phyloP scores from a whole-genome alignment of 2,329 filamentous ascomycete genomes.

The Thelonectria discophora region DNA sequence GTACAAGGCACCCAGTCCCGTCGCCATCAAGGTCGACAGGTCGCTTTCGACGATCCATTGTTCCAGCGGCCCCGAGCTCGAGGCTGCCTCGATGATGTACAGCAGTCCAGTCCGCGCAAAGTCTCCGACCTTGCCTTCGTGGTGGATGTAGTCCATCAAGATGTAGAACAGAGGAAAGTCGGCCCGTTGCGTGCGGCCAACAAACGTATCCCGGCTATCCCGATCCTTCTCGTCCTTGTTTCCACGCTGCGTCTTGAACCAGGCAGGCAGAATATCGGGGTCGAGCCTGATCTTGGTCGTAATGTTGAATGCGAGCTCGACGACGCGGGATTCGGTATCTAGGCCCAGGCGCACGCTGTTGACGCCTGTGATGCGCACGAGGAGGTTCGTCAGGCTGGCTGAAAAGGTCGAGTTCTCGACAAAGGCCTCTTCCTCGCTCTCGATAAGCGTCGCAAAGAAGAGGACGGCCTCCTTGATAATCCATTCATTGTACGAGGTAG shows the following conservation, averaged over 20 bases:
- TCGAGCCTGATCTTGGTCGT: slow-evolving; percentile 94
- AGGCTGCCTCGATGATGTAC: slow-evolving; percentile 95
- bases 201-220: slow-evolving; percentile 80
- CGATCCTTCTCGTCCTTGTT: slow-evolving; percentile 51
- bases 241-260: slow-evolving; percentile 75
- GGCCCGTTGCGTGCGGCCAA: slow-evolving; percentile 84
- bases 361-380: slow-evolving; percentile 79
- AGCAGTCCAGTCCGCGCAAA: slow-evolving; percentile 93
- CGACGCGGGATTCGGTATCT: slow-evolving; percentile 86
- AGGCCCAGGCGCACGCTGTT: slow-evolving; percentile 77
- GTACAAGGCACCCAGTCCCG: slow-evolving; percentile 82
- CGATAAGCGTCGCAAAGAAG: slow-evolving; percentile 90
- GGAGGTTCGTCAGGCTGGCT: slow-evolving; percentile 83
- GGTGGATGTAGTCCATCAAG: slow-evolving; percentile 94
- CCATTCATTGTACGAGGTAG: slow-evolving; percentile 83
- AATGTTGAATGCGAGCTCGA: slow-evolving; percentile 94
- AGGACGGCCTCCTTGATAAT: slow-evolving; percentile 86
- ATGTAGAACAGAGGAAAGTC: slow-evolving; percentile 97
- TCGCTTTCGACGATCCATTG: slow-evolving; percentile 98
- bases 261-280: slow-evolving; percentile 85
- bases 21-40: slow-evolving; percentile 95
- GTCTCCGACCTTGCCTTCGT: slow-evolving; percentile 92
- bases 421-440: slow-evolving; percentile 96
- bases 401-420: slow-evolving; percentile 88
- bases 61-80: slow-evolving; percentile 82